Percentiles rank a stretch among this genome's conserved stretches.
Evolutionary conservation across 1,139 yeast genomes (phyloP).

Genomic region (Saccharomyces uvarum): DNA sequence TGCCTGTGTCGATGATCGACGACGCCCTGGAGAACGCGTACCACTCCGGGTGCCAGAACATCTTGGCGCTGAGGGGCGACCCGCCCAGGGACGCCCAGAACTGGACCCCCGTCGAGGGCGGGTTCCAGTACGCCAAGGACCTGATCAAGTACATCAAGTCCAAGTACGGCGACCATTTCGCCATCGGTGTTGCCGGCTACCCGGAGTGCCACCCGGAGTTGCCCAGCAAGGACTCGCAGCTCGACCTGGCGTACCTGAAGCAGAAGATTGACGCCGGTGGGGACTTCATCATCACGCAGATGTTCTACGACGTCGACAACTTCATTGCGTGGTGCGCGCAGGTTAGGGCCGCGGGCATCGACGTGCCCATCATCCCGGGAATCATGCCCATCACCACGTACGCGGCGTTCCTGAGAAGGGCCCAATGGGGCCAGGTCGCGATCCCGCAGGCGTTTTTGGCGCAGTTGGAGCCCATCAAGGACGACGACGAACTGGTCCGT

Average conservation of each 20-base stretch:
- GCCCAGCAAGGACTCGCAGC: constrained; percentile 46
- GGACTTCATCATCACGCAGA: constrained; percentile 84
- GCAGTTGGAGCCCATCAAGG: constrained; percentile 73
- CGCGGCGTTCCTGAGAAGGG: constrained; percentile 85
- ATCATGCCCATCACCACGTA: constrained; percentile 97
- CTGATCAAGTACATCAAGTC: constrained; percentile 47
- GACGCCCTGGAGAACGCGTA: constrained; percentile 80
- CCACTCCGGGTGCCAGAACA: constrained; percentile 89
- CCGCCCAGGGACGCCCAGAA: constrained; percentile 55
- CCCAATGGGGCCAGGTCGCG: constrained; percentile 82
- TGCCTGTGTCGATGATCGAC: constrained; percentile 76
- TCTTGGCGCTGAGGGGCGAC: constrained; percentile 79
- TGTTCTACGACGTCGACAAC: constrained; percentile 82
- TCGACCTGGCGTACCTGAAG: constrained; percentile 55
- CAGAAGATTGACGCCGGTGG: constrained; percentile 93
- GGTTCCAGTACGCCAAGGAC: constrained; percentile 67
- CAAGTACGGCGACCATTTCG: constrained; percentile 55
- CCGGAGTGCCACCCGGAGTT: constrained; percentile 74
- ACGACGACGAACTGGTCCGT: constrained; percentile 83
- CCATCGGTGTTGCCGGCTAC: constrained; percentile 70
- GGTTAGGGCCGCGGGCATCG: constrained; percentile 68
- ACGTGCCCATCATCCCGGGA: constrained; percentile 89
- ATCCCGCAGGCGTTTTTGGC: constrained; percentile 71
- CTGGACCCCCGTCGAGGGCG: constrained; percentile 51
- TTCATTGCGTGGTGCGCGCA: constrained; percentile 75